These are phyloP conservation scores for Acephala macrosclerotiorum DNA, from an alignment of 2,329 filamentous ascomycete genomes.

Conservation along the genomic window DNA sequence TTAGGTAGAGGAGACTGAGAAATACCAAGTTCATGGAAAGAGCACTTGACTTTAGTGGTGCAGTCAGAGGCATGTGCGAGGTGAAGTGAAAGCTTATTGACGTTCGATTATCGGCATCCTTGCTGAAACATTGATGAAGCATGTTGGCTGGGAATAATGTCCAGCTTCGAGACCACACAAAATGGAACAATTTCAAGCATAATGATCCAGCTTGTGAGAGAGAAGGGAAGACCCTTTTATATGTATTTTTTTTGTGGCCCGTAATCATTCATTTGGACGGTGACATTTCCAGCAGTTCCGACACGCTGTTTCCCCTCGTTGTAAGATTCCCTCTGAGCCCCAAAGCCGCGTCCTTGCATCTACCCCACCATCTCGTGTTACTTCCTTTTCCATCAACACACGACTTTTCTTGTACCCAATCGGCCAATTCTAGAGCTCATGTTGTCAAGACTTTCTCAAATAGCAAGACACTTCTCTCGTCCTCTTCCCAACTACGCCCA, in stretches of 20 bases:
- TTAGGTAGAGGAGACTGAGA: background rate
- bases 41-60: constrained; percentile 2
- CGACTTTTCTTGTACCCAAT: background rate
- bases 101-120: background rate
- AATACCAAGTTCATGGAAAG: background rate
- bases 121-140: constrained; percentile 4
- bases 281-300: background rate
- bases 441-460: constrained; percentile 78
- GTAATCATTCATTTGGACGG: background rate
- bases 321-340: too few relatives aligned
- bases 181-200: background rate
- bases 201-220: background rate
- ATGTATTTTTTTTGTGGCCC: background rate
- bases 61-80: background rate
- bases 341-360: constrained; percentile 2
- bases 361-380: constrained; percentile 13
- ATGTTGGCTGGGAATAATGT: background rate
- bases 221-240: constrained; percentile 3
- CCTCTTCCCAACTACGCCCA: constrained; percentile 65
- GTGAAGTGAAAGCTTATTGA: background rate
- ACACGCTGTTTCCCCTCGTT: constrained; percentile 8
- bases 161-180: background rate
- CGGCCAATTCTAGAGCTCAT: constrained; percentile 54
- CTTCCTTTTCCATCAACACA: background rate
- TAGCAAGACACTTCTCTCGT: constrained; percentile 74